A percentile compares a stretch with the other conserved stretches of the same genome.
Evolutionary conservation across 345 rosid species (phyloP).

Genomic region (Aquilaria yunnanensis): DNA sequence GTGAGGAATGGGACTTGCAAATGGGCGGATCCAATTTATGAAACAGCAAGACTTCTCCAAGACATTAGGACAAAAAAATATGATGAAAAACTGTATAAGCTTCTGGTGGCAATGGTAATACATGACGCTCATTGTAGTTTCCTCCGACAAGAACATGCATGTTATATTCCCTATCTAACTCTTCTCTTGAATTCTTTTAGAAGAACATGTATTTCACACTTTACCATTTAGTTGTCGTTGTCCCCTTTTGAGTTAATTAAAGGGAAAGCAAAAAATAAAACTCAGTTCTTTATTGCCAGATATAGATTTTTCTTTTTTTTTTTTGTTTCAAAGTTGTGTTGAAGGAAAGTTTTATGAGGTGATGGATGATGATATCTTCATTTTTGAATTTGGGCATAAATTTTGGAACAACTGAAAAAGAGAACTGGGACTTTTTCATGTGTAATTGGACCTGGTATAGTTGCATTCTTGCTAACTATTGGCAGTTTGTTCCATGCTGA

Average conservation of each 20-base stretch:
- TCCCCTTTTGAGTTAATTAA: not conserved
- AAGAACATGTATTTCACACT: too few relatives aligned
- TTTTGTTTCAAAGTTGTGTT: not conserved
- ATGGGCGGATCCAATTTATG: conserved; percentile 99
- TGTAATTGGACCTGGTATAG: not conserved
- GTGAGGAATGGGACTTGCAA: conserved; percentile 96
- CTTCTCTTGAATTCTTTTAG: too few relatives aligned
- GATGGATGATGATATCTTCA: not conserved
- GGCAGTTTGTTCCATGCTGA: conserved; percentile 6
- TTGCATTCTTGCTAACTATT: conserved; percentile 3
- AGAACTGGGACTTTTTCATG: conserved; percentile 1
- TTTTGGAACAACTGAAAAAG: too few relatives aligned
- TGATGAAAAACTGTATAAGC: conserved; percentile 80
- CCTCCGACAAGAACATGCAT: too few relatives aligned
- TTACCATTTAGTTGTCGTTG: not conserved
- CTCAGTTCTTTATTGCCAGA: conserved; percentile 4
- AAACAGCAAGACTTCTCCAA: conserved; percentile 91
- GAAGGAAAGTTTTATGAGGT: not conserved
- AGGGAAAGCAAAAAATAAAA: too few relatives aligned
- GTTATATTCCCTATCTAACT: too few relatives aligned
- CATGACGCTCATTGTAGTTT: not conserved
- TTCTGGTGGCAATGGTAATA: conserved; percentile 84
- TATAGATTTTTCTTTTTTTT: not conserved
- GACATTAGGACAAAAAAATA: conserved; percentile 68
- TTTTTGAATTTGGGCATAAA: not conserved